Percentiles rank a stretch among this genome's conserved stretches.
Evolutionary conservation across 2,329 filamentous ascomycete genomes (phyloP).

Genomic region (Pestalotiopsis sp.): DNA sequence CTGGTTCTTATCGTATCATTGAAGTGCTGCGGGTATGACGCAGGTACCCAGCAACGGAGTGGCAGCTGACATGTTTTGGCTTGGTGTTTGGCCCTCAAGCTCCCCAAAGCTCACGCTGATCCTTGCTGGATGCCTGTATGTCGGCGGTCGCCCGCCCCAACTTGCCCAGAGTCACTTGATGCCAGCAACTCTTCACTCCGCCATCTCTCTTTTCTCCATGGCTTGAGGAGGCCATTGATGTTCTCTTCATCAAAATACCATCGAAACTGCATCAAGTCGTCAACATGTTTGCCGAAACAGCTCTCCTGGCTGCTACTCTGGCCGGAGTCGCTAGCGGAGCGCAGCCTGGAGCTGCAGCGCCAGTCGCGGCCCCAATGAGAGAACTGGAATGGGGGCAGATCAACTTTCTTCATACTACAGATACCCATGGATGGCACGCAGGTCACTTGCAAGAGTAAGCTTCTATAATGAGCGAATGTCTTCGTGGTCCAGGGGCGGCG

Average conservation of each 20-base stretch:
- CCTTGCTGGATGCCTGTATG: neutral
- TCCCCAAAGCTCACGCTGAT: neutral
- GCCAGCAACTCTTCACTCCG: neutral
- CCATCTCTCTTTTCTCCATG: neutral
- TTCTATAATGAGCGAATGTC: neutral
- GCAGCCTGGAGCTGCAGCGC: constrained; percentile 80
- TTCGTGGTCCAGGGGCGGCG: neutral
- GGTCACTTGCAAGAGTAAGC: constrained; percentile 88
- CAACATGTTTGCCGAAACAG: constrained; percentile 34
- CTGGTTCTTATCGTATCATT: constrained; percentile 9
- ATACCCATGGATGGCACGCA: constrained; percentile 94
- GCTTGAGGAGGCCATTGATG: neutral
- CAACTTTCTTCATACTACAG: constrained; percentile 96
- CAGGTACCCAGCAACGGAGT: constrained; percentile 16
- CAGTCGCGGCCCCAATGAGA: constrained; percentile 80
- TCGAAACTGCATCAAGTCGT: neutral
- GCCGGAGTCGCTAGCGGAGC: constrained; percentile 49
- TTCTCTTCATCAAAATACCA: neutral
- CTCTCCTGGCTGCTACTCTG: constrained; percentile 40
- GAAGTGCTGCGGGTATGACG: constrained; percentile 15
- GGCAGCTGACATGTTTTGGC: constrained; percentile 1
- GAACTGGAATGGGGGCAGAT: constrained; percentile 89
- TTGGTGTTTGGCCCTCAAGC: constrained; percentile 6
- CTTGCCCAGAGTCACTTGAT: neutral
- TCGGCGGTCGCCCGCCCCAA: neutral